Conservation (phyloP, 2,329 filamentous ascomycete genomes). For the Didymella exigua region DNA sequence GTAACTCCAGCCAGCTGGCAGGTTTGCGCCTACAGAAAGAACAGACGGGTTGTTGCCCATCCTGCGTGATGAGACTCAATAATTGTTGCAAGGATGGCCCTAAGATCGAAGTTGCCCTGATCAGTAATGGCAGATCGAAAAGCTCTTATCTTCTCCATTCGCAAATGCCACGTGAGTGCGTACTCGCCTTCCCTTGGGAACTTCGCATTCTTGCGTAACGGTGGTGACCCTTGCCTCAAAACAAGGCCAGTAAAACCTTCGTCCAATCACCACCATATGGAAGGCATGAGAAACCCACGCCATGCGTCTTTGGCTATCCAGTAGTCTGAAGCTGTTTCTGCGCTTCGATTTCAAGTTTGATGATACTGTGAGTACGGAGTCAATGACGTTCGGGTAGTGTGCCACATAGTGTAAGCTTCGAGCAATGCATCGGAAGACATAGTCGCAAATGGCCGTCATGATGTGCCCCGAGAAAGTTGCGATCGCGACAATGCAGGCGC, state of each 20-base stretch:
- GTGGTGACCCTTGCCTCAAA: conserved; percentile 10
- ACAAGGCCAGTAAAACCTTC: conserved; percentile 4
- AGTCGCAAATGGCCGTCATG: not conserved
- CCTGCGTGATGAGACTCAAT: not conserved
- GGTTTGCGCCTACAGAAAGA: not conserved
- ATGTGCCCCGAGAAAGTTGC: not conserved
- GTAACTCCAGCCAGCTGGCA: conserved; percentile 5
- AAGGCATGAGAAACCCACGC: not conserved
- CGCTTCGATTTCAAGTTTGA: not conserved
- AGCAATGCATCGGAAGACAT: conserved; percentile 6
- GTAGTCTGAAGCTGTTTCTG: not conserved
- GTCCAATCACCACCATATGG: not conserved
- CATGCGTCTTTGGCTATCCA: not conserved
- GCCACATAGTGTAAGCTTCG: not conserved
- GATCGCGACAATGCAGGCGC: not conserved
- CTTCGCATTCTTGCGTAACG: conserved; percentile 13
- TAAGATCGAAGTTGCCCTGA: not conserved
- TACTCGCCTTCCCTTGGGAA: conserved; percentile 3
- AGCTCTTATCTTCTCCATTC: not conserved
- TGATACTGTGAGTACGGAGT: not conserved
- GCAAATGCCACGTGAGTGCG: not conserved
- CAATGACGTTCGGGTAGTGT: not conserved
- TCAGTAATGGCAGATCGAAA: not conserved
- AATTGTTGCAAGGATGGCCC: not conserved
- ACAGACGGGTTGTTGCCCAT: conserved; percentile 1